Percentiles rank a stretch among this genome's conserved stretches.
Evolutionary conservation across 1,284 basidiomycete genomes (phyloP).

Genomic region (Anthracocystis setariae): DNA sequence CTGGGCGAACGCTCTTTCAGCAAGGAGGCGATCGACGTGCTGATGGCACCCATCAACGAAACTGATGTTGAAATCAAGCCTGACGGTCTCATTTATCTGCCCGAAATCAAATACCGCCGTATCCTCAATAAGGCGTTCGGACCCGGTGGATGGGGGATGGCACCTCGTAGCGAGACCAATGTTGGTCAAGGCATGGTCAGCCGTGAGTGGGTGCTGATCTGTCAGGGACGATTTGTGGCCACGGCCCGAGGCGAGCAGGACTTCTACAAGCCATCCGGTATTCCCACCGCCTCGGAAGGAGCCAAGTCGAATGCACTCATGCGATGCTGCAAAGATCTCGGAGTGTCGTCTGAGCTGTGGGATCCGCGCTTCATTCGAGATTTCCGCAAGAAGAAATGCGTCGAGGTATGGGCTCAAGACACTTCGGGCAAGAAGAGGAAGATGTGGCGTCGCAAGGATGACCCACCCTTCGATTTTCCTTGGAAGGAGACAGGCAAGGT

Average conservation of each 20-base stretch:
- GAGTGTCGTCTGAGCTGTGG: constrained; percentile 95
- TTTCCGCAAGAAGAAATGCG: constrained; percentile 85
- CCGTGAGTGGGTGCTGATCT: constrained; percentile 93
- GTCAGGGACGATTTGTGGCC: constrained; percentile 86
- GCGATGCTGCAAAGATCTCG: constrained; percentile 97
- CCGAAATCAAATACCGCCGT: constrained; percentile 97
- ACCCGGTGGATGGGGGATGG: constrained; percentile 95
- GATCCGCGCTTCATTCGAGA: constrained; percentile 94
- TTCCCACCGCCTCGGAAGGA: constrained; percentile 92
- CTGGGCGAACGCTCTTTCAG: constrained; percentile 82
- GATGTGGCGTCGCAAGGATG: constrained; percentile 67
- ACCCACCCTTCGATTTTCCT: constrained; percentile 64
- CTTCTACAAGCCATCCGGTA: constrained; percentile 90
- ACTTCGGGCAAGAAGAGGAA: constrained; percentile 76
- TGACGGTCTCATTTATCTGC: constrained; percentile 95
- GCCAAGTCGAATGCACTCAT: constrained; percentile 97
- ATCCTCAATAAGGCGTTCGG: constrained; percentile 94
- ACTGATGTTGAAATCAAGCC: constrained; percentile 90
- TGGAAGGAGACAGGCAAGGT: constrained; percentile 62
- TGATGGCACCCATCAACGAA: constrained; percentile 80
- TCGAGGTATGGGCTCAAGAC: constrained; percentile 82
- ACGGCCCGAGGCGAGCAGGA: constrained; percentile 96
- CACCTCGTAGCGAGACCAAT: constrained; percentile 89
- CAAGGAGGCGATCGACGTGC: constrained; percentile 77
- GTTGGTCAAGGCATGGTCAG: constrained; percentile 80